Base-by-base conservation (phyloP, 192 early-diverging fungal genomes). In the Podila minutissima region DNA sequence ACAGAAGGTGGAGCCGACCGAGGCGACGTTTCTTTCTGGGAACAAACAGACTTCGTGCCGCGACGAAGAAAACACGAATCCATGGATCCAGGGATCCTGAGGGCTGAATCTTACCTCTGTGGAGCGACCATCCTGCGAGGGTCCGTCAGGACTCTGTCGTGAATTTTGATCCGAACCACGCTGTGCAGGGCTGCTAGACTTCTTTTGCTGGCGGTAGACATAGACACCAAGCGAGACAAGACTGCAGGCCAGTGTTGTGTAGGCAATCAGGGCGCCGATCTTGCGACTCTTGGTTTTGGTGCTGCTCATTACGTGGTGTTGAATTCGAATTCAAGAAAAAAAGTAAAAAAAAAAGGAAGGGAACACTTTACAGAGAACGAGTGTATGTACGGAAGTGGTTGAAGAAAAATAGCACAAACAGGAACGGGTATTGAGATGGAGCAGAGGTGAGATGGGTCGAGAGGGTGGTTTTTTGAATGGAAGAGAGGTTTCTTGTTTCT, bases 231-330 rank as follows among this genome's bases (percentile, higher is more conserved):
- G 17, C 0, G 77, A 81, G 48, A 73, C 62, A 38, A 81, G 17
- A 46, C 69, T 68, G 57, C 65, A 69, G 41, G 77, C 77, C 51
- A 81, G 41, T 17, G 77, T 69, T 29, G 77, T 73, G 63, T 81
- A 81, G 31, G 77, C 71, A 48, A 81, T 15, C 38, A 81, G 10
- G 11, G 71, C 66, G 22, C 71, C 77, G 24, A 81, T 53, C 60
- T 69, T 72, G 28, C 71, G 41, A 46, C 59, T 69, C 71, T 69
- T 81, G 41, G 31, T 67, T 20, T 65, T 53, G 24, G 7, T 73
- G 50, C 69, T 72, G 71, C 77, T 81, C 77, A 81, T 81, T 68
- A 22, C 50, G 66, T 22, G 15, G 38, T 17, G 51, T 28, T 35
- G 17, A 26, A 61, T 28, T 6, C 28, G 19, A 32, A 31, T 2